Base-by-base conservation (phyloP, 129 eudicot genomes). In the Centrapalus pauciflorus region DNA sequence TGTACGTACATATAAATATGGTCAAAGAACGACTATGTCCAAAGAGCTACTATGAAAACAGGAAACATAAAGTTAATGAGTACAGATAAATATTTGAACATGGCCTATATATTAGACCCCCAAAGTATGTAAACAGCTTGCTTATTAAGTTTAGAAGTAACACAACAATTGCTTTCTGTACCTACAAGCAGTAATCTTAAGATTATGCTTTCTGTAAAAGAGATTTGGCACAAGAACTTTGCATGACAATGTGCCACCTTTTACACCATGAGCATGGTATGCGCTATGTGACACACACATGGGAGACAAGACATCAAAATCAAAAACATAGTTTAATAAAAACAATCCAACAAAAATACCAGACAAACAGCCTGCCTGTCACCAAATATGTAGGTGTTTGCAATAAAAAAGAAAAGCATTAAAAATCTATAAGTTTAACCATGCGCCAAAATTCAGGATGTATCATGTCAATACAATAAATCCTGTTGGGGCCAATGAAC, bases 1-100 rank as follows among this genome's bases (percentile, higher is more conserved):
- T 94, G 81, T 48, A 74, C 69, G 27, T 33, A 32, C 14, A 73
- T n/a, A 59, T 17, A 46, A 3, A 55, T 14, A 69, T 13, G 69
- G 50, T 64, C 32, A 55, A 62, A 28, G 27, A 46, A 25, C 13
- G 2, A 7, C n/a, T 48, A 11, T 48, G 16, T 17, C 54, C 52
- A 46, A 6, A 48, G 54, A 48, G 54, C 54, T 48, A 48, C 11
- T 16, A 17, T 17, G 54, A 48, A 24, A 43, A 28, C 16, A 7
- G 26, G 33, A 20, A 24, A 52, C 26, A 52, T 66, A 23, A 17
- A 67, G 26, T 33, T 52, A 34, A 49, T 12, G 11, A 30, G 33
- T 4, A 10, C 58, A 51, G n/a, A n/a, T n/a, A n/a, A n/a, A n/a
- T n/a, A n/a, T 17, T 48, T 10, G 12, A 48, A 48, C 24, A 48